These are phyloP conservation scores for Nemania abortiva DNA, from an alignment of 2,329 filamentous ascomycete species.

Conservation along the genomic window DNA sequence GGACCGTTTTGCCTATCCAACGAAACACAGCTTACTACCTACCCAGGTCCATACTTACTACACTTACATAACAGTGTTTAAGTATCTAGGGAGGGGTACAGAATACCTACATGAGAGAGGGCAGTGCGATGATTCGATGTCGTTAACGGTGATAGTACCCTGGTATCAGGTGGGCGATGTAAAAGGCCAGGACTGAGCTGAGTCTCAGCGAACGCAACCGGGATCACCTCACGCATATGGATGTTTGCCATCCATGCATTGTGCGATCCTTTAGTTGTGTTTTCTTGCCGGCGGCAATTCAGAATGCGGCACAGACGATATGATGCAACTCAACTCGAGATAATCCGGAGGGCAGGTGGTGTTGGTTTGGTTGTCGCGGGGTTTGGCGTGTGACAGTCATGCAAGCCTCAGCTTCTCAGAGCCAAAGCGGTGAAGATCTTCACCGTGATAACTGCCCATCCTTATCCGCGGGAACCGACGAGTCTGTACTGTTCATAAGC, in stretches of 20 bases:
- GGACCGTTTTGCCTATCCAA: not conserved
- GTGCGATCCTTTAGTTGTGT: not conserved
- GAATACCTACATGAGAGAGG: no score
- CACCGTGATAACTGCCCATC: not conserved
- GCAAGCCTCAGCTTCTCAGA: conserved; percentile 8
- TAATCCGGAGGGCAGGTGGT: not conserved
- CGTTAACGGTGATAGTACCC: not conserved
- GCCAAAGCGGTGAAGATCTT: conserved; percentile 31
- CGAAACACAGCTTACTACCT: conserved; percentile 18
- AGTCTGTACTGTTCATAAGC: conserved; percentile 4
- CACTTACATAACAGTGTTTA: no score
- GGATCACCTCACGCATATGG: not conserved
- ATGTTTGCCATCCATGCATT: not conserved
- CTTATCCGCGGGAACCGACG: conserved; percentile 6
- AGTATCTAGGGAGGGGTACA: not conserved
- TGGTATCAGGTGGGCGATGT: not conserved
- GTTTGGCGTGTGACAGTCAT: conserved; percentile 11
- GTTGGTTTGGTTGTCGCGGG: not conserved
- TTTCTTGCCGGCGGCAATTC: conserved; percentile 32
- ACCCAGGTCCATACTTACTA: conserved; percentile 17
- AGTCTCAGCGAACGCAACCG: conserved; percentile 15
- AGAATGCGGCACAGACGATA: not conserved
- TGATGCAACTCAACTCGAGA: conserved; percentile 8
- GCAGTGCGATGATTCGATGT: conserved; percentile 6
- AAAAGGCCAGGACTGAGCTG: conserved; percentile 3